phyloP scores from a whole-genome alignment of 768 basidiomycete species.

The Phaffia tasmanica region DNA sequence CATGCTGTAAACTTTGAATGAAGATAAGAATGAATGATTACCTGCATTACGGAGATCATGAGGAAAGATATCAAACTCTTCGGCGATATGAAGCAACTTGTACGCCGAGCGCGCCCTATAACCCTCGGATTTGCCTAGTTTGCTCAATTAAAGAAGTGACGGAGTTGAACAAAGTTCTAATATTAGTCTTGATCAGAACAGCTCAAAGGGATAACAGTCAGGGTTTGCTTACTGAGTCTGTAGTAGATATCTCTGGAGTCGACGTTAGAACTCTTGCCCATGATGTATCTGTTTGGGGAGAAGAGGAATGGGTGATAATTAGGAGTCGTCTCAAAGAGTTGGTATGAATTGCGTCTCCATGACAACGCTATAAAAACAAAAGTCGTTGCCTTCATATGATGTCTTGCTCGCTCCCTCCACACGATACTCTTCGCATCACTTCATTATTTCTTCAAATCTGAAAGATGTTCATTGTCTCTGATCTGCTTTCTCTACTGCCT shows the following conservation, averaged over 20 bases:
- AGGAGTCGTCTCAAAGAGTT: no score
- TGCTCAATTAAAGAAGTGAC: not conserved
- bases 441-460: no score
- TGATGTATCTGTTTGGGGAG: not conserved
- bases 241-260: conserved; percentile 16
- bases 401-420: no score
- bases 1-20: no score
- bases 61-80: conserved; percentile 32
- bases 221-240: conserved; percentile 10
- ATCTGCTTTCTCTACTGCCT: conserved; percentile 22
- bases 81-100: conserved; percentile 37
- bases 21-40: no score
- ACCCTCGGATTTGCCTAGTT: conserved; percentile 21
- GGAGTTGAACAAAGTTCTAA: not conserved
- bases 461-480: conserved; percentile 16
- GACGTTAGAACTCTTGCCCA: conserved; percentile 6
- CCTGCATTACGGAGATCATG: conserved; percentile 29
- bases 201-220: not conserved
- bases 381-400: no score
- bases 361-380: no score
- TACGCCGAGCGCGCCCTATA: conserved; percentile 36
- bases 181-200: conserved; percentile 6
- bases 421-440: no score
- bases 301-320: no score
- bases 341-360: no score